These are phyloP conservation scores for Tulasnella sp. DNA, from an alignment of 768 basidiomycete species.

Conservation along the genomic window DNA sequence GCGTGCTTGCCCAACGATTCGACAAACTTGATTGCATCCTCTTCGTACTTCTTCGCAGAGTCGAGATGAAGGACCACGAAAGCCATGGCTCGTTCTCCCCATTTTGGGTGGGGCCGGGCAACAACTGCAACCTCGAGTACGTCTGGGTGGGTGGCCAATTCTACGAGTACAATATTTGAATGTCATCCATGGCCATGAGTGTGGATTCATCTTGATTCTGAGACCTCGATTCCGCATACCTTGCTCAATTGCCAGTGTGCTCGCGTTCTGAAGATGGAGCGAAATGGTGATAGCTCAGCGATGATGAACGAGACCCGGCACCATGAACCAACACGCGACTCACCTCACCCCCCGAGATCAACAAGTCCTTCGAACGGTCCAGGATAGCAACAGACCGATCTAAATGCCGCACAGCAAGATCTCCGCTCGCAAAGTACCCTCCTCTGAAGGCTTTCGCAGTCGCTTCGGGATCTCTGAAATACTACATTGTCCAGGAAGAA, in stretches of 20 bases:
- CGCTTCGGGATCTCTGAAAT: constrained; percentile 76
- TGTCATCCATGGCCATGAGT: neutral
- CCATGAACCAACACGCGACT: constrained; percentile 26
- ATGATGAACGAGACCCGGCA: neutral
- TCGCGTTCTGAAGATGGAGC: constrained; percentile 58
- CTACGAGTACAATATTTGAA: constrained; percentile 41
- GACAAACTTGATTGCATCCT: constrained; percentile 54
- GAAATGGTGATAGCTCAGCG: neutral
- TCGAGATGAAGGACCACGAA: constrained; percentile 69
- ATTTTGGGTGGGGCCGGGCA: constrained; percentile 65
- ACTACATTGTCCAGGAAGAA: constrained; percentile 43
- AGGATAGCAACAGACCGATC: constrained; percentile 70
- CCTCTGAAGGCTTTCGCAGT: constrained; percentile 76
- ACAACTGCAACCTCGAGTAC: constrained; percentile 80
- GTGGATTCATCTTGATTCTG: neutral
- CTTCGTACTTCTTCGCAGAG: constrained; percentile 50
- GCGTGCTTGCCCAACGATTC: constrained; percentile 62
- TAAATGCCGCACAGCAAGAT: constrained; percentile 76
- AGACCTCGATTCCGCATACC: constrained; percentile 40
- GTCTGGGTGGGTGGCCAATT: constrained; percentile 73
- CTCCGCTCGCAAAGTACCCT: constrained; percentile 74
- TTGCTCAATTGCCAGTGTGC: constrained; percentile 79
- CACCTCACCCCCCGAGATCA: constrained; percentile 85
- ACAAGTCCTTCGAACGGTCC: constrained; percentile 79
- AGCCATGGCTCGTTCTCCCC: constrained; percentile 89